Percentiles rank a stretch among this genome's conserved stretches.
These are phyloP conservation scores for Aspergillus coremiiformis DNA, from an alignment of 495 filamentous ascomycete genomes.

Conservation along the genomic window DNA sequence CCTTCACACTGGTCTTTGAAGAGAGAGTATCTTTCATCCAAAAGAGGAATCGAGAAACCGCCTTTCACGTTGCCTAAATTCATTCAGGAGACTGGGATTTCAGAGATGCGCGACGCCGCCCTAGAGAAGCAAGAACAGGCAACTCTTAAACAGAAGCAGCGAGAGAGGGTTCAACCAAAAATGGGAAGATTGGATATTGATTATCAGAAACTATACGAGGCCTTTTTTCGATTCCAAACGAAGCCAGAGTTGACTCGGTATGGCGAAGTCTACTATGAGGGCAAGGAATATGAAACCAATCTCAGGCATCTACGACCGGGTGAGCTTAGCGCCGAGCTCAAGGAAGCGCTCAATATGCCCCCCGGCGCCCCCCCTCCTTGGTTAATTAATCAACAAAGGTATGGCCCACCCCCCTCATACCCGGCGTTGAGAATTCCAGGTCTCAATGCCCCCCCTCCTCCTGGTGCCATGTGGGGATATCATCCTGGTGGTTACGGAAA, in stretches of 20 bases:
- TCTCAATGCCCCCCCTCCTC: conserved; percentile 87
- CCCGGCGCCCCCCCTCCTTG: conserved; percentile 92
- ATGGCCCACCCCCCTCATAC: conserved; percentile 88
- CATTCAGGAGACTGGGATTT: conserved; percentile 94
- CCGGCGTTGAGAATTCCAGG: conserved; percentile 88
- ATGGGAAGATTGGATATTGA: conserved; percentile 98
- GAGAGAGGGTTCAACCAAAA: conserved; percentile 90
- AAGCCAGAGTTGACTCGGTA: conserved; percentile 92
- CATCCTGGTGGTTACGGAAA: conserved; percentile 94
- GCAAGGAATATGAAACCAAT: conserved; percentile 97
- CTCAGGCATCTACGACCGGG: conserved; percentile 81
- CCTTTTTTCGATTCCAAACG: conserved; percentile 94
- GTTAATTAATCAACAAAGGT: conserved; percentile 93
- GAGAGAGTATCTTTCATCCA: conserved; percentile 92
- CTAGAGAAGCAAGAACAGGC: conserved; percentile 91
- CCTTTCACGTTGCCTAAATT: conserved; percentile 92
- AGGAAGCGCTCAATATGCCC: conserved; percentile 89
- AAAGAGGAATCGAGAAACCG: conserved; percentile 90
- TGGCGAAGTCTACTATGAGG: conserved; percentile 97
- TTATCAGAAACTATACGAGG: conserved; percentile 95
- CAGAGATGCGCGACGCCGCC: conserved; percentile 95
- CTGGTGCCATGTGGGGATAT: conserved; percentile 94
- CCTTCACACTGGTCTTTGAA: conserved; percentile 92
- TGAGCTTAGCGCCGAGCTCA: conserved; percentile 81
- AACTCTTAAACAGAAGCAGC: conserved; percentile 86